Base-by-base conservation (phyloP, 208 protist genomes). In the Kentomonas sorsogonicus region DNA sequence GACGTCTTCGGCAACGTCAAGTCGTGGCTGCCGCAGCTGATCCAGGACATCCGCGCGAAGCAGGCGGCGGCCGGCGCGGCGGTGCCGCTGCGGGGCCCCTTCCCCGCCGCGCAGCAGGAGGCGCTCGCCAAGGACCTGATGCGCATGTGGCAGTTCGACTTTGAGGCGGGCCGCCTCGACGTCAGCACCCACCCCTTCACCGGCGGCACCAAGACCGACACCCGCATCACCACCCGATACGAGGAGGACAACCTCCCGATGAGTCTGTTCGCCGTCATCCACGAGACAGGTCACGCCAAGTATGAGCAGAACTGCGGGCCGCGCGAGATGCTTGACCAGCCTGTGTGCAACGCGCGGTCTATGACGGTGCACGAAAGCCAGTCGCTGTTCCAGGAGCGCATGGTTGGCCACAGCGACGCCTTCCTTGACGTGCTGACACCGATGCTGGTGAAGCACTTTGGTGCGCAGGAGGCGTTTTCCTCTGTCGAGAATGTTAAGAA, bases 311-410 rank as follows among this genome's bases (percentile, higher is more conserved):
- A 89, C 66, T 76, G 74, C 23, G 83, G 87, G 1, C 87, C 83
- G n/a, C 57, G 57, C 13, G 75, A 70, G 7, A 61, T 90, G 54
- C 36, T 56, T 22, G 74, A 60, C 30, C 83, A 91, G 53, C 87
- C 91, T 0, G 75, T 90, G 15, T 70, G 72, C 57, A 53, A 41
- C 3, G 79, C 79, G 0, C 80, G 89, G 27, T 89, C 82, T 10
- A 67, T 91, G 7, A 80, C 79, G 39, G 54, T 97, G 9, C 89
- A 97, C 67, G 91, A 97, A 64, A 87, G 86, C 53, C 91, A 97
- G 61, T 89, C 83, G 1, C 73, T 94, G 11, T 93, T 97, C 47
- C 83, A 78, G n/a, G 86, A 94, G 66, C 67, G 78, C 47, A 68
- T 86, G 62, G 67, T 94, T 31, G 84, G 64, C 6, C 79, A 67